Evolutionary conservation across 2,329 filamentous ascomycete species (phyloP), one percentile per base, ranked within the genome.

Genomic region (Aspergillus candidus): DNA sequence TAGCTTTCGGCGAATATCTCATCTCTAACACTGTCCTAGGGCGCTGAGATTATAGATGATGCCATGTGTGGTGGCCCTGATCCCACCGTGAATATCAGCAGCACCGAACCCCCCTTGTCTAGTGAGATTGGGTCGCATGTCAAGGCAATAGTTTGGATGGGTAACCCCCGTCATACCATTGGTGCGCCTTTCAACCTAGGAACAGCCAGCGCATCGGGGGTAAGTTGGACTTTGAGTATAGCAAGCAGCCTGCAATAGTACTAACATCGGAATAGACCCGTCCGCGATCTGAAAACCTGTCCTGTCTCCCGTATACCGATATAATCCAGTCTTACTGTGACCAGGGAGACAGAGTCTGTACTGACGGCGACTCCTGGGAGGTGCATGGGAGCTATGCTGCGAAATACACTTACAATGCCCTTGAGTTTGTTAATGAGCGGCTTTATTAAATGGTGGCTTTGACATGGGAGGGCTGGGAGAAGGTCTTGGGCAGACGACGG

Each of bases 101-200:
- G 70, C 39, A 72, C 74, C 6, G 69, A 71, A 0, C 60, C 66
- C 8, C 61, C 65, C 32, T 61, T 76, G 33, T 63, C 68, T 7
- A 68, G 72, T 4, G 67, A 67, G 5, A 77, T 77, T 3, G 62
- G 80, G 6, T 66, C 63, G 3, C 73, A 74, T 57, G 75, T 84
- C 53, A 82, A 81, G 62, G 82, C 78, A 0, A 78, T 75, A 11
- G 82, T 84, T 52, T 78, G 83, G 59, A 77, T 83, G 73, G 82
- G 81, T 6, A 75, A 82, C 54, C 82, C 82, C 3, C 72, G 79
- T 46, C 77, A 78, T 53, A 67, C 72, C 6, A 61, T 65, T 5
- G 79, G 79, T 2, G 66, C 79, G 17, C 61, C 78, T 1, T 84
- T 80, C 59, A 73, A 81, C 40, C 77, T 82, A 38, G 80, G 80